These are phyloP conservation scores for Hortiboletus campestris DNA, from an alignment of 768 basidiomycete genomes.

Conservation along the genomic window DNA sequence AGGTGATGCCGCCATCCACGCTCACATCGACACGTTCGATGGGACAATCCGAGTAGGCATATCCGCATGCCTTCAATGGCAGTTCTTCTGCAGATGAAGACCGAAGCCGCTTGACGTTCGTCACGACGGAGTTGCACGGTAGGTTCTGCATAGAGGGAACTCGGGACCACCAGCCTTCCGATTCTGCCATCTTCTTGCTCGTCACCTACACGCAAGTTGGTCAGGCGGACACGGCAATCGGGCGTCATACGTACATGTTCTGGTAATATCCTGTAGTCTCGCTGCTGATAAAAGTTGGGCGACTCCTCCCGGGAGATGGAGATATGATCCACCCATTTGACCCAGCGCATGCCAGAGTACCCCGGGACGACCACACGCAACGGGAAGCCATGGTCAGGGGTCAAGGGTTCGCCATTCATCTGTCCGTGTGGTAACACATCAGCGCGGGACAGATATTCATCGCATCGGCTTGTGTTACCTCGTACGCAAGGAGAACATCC, in stretches of 20 bases:
- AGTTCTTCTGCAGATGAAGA: slow-evolving; percentile 19
- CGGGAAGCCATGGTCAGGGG: slow-evolving; percentile 63
- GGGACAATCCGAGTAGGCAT: slow-evolving; percentile 51
- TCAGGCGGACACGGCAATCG: neutral
- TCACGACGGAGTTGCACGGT: slow-evolving; percentile 63
- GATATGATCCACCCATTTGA: slow-evolving; percentile 72
- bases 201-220: slow-evolving; percentile 17
- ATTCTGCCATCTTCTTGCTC: slow-evolving; percentile 23
- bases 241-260: slow-evolving; percentile 37
- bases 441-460: neutral
- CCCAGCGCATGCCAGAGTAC: slow-evolving; percentile 67
- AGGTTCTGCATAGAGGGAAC: slow-evolving; percentile 58
- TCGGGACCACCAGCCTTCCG: slow-evolving; percentile 45
- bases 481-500: slow-evolving; percentile 61
- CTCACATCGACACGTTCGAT: slow-evolving; percentile 51
- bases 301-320: slow-evolving; percentile 53
- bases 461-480: slow-evolving; percentile 36
- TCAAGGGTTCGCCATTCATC: slow-evolving; percentile 65
- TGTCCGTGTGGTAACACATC: neutral
- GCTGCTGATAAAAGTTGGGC: slow-evolving; percentile 68
- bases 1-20: slow-evolving; percentile 49
- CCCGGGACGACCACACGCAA: slow-evolving; percentile 69
- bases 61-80: slow-evolving; percentile 46
- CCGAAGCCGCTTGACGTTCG: slow-evolving; percentile 17
- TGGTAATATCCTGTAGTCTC: slow-evolving; percentile 66